These are phyloP conservation scores for Phytophthora vignae DNA, from an alignment of 352 stramenopile genomes.

Conservation along the genomic window DNA sequence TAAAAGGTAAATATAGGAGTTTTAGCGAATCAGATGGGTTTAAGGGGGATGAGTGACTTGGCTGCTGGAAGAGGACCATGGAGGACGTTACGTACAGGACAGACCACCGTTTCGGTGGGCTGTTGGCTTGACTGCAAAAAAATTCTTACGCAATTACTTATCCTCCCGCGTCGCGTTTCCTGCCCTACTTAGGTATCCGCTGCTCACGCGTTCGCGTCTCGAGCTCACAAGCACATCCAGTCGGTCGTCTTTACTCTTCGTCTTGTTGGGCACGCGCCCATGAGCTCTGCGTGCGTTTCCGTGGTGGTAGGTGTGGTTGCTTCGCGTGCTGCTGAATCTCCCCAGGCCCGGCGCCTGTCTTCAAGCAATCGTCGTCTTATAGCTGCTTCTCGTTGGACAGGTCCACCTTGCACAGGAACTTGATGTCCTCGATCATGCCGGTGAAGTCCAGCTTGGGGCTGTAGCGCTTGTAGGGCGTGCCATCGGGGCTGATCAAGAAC, in stretches of 20 bases:
- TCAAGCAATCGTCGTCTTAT: slow-evolving; percentile 15
- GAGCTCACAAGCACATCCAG: slow-evolving; percentile 21
- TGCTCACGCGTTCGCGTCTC: too few species aligned
- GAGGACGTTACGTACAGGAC: slow-evolving; percentile 1
- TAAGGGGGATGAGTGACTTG: not conserved
- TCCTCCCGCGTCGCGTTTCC: not conserved
- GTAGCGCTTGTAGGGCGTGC: slow-evolving; percentile 83
- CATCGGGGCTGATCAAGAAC: slow-evolving; percentile 82
- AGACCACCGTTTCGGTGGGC: not conserved
- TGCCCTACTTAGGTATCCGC: too few species aligned
- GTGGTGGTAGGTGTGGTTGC: not conserved
- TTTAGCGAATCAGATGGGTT: slow-evolving; percentile 18
- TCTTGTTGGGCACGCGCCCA: too few species aligned
- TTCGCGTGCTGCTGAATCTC: not conserved
- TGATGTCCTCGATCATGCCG: slow-evolving; percentile 70
- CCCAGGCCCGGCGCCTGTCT: too few species aligned
- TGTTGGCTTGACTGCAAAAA: slow-evolving; percentile 7
- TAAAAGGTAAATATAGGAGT: slow-evolving; percentile 5
- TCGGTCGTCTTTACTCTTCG: too few species aligned
- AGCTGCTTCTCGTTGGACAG: slow-evolving; percentile 47
- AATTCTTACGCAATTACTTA: slow-evolving; percentile 28
- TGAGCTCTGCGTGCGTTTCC: not conserved
- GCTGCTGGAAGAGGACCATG: not conserved
- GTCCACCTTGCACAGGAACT: slow-evolving; percentile 63
- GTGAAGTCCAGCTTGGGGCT: slow-evolving; percentile 79